Conservation (phyloP, 208 protist species). For the Leishmania mexicana region DNA sequence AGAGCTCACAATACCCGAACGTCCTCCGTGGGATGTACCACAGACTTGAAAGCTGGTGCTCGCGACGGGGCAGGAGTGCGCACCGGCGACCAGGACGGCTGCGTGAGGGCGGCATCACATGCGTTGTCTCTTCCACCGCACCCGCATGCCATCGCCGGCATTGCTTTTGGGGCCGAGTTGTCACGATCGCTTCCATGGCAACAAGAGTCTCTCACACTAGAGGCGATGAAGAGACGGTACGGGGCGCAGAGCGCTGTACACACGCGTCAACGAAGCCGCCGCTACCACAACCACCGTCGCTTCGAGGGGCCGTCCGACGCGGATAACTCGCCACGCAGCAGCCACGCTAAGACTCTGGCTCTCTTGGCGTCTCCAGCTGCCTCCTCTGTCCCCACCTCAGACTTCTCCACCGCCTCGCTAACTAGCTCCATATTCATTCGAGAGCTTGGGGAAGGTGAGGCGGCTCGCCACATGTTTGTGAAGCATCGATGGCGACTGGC, state of each 20-base stretch:
- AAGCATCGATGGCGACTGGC: not conserved
- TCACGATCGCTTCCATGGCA: conserved; percentile 7
- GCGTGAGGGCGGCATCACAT: not conserved
- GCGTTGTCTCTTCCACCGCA: not conserved
- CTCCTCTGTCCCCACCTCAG: conserved; percentile 16
- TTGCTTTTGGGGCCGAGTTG: not conserved
- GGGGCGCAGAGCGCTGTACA: conserved; percentile 15
- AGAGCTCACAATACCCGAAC: not conserved
- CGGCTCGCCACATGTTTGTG: conserved; percentile 9
- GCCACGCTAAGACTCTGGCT: not conserved
- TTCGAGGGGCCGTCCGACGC: not conserved
- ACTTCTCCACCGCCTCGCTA: conserved; percentile 24
- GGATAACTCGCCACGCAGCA: not conserved
- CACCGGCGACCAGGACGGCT: not conserved
- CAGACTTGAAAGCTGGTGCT: not conserved
- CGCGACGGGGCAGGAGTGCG: not conserved
- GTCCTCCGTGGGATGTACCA: not conserved
- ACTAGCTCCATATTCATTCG: conserved; percentile 27
- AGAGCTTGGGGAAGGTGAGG: conserved; percentile 21
- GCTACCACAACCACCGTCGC: not conserved
- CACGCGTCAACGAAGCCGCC: not conserved
- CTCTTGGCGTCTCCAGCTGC: not conserved
- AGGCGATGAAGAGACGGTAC: conserved; percentile 17
- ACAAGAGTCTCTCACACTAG: conserved; percentile 13
- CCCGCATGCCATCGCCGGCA: not conserved